phyloP scores from a whole-genome alignment of 2,329 filamentous ascomycete genomes.

The Leptographium wingfieldii region DNA sequence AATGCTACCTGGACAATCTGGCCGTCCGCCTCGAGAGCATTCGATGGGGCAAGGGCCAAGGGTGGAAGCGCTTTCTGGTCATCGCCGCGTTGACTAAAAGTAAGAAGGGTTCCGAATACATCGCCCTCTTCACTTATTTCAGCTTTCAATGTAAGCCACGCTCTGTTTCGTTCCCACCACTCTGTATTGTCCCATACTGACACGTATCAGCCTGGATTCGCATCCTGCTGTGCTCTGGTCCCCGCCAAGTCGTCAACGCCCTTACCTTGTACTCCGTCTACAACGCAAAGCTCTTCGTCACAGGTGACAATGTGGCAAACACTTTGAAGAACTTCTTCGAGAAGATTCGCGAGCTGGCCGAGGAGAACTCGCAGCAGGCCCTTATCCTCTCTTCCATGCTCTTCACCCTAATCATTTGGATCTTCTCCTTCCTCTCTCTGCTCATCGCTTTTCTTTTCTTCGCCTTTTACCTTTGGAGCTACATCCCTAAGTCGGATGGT shows the following conservation, averaged over 20 bases:
- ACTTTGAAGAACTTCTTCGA: slow-evolving; percentile 66
- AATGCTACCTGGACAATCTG: slow-evolving; percentile 81
- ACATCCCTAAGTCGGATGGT: slow-evolving; percentile 72
- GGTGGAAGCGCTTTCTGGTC: slow-evolving; percentile 84
- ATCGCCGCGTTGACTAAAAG: slow-evolving; percentile 85
- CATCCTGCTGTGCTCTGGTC: slow-evolving; percentile 80
- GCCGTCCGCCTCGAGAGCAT: slow-evolving; percentile 77
- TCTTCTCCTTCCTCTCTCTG: slow-evolving; percentile 64
- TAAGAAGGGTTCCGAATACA: slow-evolving; percentile 80
- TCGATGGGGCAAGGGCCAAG: slow-evolving; percentile 59
- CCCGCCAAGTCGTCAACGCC: slow-evolving; percentile 81
- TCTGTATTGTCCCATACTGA: background rate
- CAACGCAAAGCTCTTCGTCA: slow-evolving; percentile 57
- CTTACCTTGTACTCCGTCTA: slow-evolving; percentile 81
- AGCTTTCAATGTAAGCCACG: slow-evolving; percentile 45
- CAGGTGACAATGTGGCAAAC: slow-evolving; percentile 40
- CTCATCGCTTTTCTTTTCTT: slow-evolving; percentile 69
- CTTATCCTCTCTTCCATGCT: slow-evolving; percentile 81
- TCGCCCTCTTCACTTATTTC: slow-evolving; percentile 86
- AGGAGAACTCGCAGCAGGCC: slow-evolving; percentile 64
- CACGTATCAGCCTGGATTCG: slow-evolving; percentile 62
- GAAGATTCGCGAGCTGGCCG: slow-evolving; percentile 63
- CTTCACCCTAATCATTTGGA: slow-evolving; percentile 83
- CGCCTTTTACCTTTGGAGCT: slow-evolving; percentile 81
- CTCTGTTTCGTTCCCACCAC: background rate